Evolutionary conservation across 108 stramenopile genomes (phyloP).

Genomic region (Cyclotella cryptica): DNA sequence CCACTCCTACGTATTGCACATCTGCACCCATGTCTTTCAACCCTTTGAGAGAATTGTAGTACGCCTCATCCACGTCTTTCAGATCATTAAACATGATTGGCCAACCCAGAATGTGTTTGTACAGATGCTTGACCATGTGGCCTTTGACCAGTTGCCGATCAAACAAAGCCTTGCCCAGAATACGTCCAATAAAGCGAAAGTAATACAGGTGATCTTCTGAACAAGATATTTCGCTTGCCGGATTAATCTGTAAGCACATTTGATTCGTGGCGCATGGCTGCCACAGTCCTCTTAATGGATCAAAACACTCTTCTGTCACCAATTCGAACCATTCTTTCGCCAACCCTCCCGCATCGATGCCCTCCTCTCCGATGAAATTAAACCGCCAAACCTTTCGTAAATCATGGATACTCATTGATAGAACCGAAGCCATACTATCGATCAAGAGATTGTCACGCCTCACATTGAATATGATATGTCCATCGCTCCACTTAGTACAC

Average conservation of each 20-base stretch:
- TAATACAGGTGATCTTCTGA: slow-evolving; percentile 93
- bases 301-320: slow-evolving; percentile 94
- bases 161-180: slow-evolving; percentile 98
- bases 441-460: slow-evolving; percentile 74
- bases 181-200: slow-evolving; percentile 96
- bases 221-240: slow-evolving; percentile 61
- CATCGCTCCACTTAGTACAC: slow-evolving; percentile 89
- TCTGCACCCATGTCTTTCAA: slow-evolving; percentile 54
- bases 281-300: slow-evolving; percentile 97
- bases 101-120: slow-evolving; percentile 98
- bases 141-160: slow-evolving; percentile 96
- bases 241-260: slow-evolving; percentile 71
- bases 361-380: slow-evolving; percentile 95
- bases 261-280: slow-evolving; percentile 76
- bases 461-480: slow-evolving; percentile 88
- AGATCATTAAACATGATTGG: slow-evolving; percentile 83
- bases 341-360: slow-evolving; percentile 98
- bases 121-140: slow-evolving; percentile 96
- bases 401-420: slow-evolving; percentile 84
- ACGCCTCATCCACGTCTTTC: slow-evolving; percentile 74
- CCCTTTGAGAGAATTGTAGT: slow-evolving; percentile 68
- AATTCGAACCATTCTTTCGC: slow-evolving; percentile 97
- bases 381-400: slow-evolving; percentile 93
- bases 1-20: slow-evolving; percentile 58
- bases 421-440: slow-evolving; percentile 84